Evolutionary conservation across 176 grass and related monocot species (phyloP).

Genomic region (Aegilops tauschii): DNA sequence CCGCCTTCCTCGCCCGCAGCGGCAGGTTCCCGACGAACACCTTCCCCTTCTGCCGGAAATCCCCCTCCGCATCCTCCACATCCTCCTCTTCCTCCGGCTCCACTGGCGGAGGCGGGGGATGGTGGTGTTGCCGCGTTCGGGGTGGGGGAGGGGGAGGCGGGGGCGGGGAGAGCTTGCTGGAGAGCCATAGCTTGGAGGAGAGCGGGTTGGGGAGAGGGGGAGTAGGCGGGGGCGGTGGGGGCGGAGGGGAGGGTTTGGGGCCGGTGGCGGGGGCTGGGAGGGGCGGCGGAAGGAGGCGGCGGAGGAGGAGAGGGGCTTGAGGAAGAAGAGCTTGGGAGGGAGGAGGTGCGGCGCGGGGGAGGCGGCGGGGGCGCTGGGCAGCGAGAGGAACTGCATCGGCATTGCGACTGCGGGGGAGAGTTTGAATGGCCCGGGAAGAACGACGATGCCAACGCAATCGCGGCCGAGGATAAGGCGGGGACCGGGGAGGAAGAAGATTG

Average conservation of each 20-base stretch:
- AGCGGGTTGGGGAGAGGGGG: constrained; percentile 52
- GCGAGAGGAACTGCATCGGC: constrained; percentile 47
- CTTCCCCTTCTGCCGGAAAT: constrained; percentile 71
- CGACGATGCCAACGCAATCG: neutral
- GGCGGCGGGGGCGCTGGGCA: constrained; percentile 39
- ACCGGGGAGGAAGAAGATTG: too few species aligned
- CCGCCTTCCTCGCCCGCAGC: constrained; percentile 63
- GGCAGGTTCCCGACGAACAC: constrained; percentile 89
- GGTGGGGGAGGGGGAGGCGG: constrained; percentile 5
- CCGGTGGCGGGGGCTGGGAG: constrained; percentile 21
- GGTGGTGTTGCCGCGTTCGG: neutral
- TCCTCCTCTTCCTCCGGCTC: constrained; percentile 6
- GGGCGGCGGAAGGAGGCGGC: constrained; percentile 31
- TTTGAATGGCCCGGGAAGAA: constrained; percentile 29
- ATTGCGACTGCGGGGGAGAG: neutral
- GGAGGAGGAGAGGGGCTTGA: constrained; percentile 26
- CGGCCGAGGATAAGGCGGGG: constrained; percentile 15
- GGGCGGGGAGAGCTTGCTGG: constrained; percentile 67
- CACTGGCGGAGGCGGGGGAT: neutral
- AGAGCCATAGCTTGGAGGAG: constrained; percentile 84
- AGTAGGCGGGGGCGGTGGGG: neutral
- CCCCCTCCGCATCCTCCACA: neutral
- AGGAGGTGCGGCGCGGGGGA: constrained; percentile 15
- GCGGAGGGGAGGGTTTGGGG: neutral
- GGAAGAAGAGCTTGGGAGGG: constrained; percentile 29